Evolutionary conservation across 2,329 filamentous ascomycete genomes (phyloP), one percentile per base, ranked within the genome.

Genomic region (Diaporthe humulicola): DNA sequence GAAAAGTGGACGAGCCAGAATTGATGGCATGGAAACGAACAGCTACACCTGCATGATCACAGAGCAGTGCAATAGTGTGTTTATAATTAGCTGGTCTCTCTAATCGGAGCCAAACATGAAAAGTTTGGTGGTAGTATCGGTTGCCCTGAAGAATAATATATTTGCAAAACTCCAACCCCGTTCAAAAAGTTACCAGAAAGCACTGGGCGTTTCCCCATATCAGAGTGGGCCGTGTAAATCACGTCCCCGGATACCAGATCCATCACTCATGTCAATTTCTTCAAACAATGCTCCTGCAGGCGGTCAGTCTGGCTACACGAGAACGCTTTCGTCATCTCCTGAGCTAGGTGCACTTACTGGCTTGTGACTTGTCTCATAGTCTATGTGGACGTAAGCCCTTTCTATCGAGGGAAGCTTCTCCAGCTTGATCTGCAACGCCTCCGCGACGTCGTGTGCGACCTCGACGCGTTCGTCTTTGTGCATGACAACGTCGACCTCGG

Each of bases 401-500:
- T 98, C 97, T 14, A 98, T 92, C 81, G 98, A 93, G 0, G 97
- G 96, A 76, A 99, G 85, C 73, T 93, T 94, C 88, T 99, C 96
- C 4, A 98, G 88, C 87, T 98, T 98, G 77, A 94, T 94, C 87
- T 99, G 96, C 79, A 99, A 87, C 79, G 93, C 95, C 84, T 99
- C 96, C 0, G 97, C 96, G 12, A 98, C 91, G 81, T 99, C 96
- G 83, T 99, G 96, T 0, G 95, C 96, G 66, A 93, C 92, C 76
- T 90, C 88, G 22, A 99, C 89, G 1, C 91, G 90, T 71, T 92
- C 90, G 1, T 91, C 87, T 0, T 92, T 90, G 78, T 95, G 92
- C 95, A 98, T 98, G 80, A 98, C 96, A 72, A 98, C 92, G 81
- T 99, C 96, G 54, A 98, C 95, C 86, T 99, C 96, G 78, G 97